Evolutionary conservation across 2,329 filamentous ascomycete species (phyloP), one percentile per base, ranked within the genome.

Genomic region (Colletotrichum spaethianum): DNA sequence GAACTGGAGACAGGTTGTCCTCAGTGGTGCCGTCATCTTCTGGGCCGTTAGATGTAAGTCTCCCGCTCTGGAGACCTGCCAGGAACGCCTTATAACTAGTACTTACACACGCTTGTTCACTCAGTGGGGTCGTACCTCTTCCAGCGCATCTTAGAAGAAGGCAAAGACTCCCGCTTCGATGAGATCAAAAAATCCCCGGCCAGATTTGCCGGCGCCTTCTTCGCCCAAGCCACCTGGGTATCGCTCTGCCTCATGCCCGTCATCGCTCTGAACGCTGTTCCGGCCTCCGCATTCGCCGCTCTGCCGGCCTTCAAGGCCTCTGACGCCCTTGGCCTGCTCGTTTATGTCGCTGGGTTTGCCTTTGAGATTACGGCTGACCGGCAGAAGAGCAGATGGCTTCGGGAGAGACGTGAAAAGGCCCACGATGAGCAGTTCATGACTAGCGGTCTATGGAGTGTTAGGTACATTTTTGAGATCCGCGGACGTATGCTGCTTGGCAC

Each of bases 381-480:
- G 55, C 91, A 93, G 79, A 93, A 93, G 83, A 85, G 83, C 65
- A 79, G 81, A 28, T 94, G 92, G 92, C 77, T 87, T 70, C 80
- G 83, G 65, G 90, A 88, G 69, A 92, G 90, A 83, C 87, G 87
- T 76, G 83, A 85, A 57, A 93, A 93, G 85, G 84, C 88, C 76
- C 92, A 94, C 73, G 87, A 88, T 31, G 91, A 93, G 80, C 86
- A 90, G 56, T 93, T 93, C 76, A 78, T 93, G 73, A 92, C 90
- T 0, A 79, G 83, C 1, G 92, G 92, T 0, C 76, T 93, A 44
- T 93, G 91, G 88, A 83, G 84, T 7, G 86, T 87, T 77, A 88
- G 83, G 85, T 85, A 71, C 72, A 81, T 77, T 48, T 23, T 31
- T n/a, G 33, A 42, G 18, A 33, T 7, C 14, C 36, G 23, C 61